These are phyloP conservation scores for Didymella segeticola DNA, from an alignment of 2,329 filamentous ascomycete species.

Conservation along the genomic window DNA sequence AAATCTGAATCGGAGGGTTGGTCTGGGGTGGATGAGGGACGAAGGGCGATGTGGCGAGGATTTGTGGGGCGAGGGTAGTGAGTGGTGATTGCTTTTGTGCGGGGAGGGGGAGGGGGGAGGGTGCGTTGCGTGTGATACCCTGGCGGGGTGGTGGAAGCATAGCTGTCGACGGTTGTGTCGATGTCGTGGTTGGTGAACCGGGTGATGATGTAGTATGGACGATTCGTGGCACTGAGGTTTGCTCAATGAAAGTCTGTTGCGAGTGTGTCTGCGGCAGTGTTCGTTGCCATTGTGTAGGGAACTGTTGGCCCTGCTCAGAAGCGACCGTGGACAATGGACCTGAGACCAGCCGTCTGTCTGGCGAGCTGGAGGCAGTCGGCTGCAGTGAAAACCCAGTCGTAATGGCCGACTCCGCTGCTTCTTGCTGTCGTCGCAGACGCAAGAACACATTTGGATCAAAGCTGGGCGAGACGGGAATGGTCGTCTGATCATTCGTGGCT, in stretches of 20 bases:
- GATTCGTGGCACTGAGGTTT: background rate
- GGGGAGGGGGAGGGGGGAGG: slow-evolving; percentile 6
- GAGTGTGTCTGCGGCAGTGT: background rate
- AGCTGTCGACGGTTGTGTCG: background rate
- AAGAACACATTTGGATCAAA: slow-evolving; percentile 2
- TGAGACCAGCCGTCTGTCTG: background rate
- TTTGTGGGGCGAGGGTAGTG: slow-evolving; percentile 12
- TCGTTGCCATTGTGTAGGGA: background rate
- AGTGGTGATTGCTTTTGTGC: slow-evolving; percentile 14
- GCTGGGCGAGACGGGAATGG: background rate
- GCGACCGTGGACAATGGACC: background rate
- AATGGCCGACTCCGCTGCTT: background rate
- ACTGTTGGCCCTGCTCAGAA: background rate
- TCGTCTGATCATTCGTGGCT: too few relatives aligned
- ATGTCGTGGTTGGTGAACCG: background rate
- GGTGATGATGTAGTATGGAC: too few relatives aligned
- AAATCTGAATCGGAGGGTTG: slow-evolving; percentile 37
- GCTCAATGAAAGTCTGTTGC: background rate
- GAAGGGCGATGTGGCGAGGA: slow-evolving; percentile 26
- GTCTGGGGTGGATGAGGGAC: slow-evolving; percentile 1
- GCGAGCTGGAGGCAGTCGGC: background rate
- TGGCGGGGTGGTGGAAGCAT: slow-evolving; percentile 7
- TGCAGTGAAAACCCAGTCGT: background rate
- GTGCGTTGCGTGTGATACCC: slow-evolving; percentile 25
- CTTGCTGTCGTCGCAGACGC: slow-evolving; percentile 4